Base-by-base conservation (phyloP, 495 filamentous ascomycete species). In the Parmelia sp. region DNA sequence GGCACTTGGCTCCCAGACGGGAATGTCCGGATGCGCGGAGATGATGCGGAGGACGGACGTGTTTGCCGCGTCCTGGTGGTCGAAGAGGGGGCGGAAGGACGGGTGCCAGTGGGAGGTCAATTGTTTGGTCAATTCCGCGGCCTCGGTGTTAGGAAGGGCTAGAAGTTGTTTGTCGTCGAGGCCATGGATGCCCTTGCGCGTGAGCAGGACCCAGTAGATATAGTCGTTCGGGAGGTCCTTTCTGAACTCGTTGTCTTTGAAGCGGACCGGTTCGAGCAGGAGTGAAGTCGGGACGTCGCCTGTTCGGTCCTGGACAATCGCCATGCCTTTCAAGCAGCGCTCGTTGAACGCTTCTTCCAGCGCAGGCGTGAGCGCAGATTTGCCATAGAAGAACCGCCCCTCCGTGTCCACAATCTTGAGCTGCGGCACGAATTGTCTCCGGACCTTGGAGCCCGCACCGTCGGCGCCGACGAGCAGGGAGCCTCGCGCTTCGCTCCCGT, bases 401-500 rank as follows among this genome's bases (percentile, higher is more conserved):
- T 74, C 78, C 4, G 78, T 72, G 60, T 82, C 79, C 17, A 82
- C 58, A 27, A 74, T 64, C 33, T 66, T 65, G 59, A 73, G 76
- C 19, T 74, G 56, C 14, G 80, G 80, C 14, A 81, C 66, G 45
- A 77, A 68, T 63, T 81, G 77, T 64, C 67, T 72, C 23, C 78
- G 73, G 49, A 80, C 71, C 27, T 65, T 57, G 44, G 76, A 80
- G 35, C 71, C 69, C 12, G 75, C 62, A 19, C 80, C 80, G 61
- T 82, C 79, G 31, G 79, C 79, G 23, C 80, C 80, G 19, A 82
- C 72, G 17, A 82, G 68, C 1, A 82, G 55, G 19, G 66, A 62
- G 10, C 78, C 80, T 4, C 71, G 40, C 27, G 67, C 73, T 4
- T 49, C 63, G 21, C 73, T 73, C 21, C 77, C 78, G 62, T 81